Evolutionary conservation across 208 protist genomes (phyloP).

Genomic region (Trypanosoma cruzi): DNA sequence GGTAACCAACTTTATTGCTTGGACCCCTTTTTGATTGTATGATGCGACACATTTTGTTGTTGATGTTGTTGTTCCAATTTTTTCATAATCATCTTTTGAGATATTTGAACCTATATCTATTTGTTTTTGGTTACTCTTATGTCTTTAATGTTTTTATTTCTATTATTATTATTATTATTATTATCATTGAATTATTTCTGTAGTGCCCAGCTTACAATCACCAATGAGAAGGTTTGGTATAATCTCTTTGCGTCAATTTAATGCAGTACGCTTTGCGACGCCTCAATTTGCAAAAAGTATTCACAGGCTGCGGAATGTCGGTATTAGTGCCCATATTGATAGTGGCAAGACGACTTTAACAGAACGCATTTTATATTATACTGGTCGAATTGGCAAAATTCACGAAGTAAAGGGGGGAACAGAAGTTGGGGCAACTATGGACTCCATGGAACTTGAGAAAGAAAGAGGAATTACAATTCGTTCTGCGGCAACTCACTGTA

Average conservation of each 20-base stretch:
- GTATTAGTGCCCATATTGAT: conserved; percentile 99
- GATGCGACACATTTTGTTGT: neutral
- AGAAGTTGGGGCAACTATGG: conserved; percentile 99
- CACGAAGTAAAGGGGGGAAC: conserved; percentile 98
- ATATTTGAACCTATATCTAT: conserved; percentile 7
- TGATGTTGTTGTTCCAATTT: neutral
- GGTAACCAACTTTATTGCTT: neutral
- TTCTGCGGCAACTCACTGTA: conserved; percentile 97
- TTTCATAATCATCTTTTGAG: neutral
- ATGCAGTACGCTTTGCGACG: conserved; percentile 50
- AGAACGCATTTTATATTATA: conserved; percentile 99
- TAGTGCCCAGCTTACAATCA: conserved; percentile 11
- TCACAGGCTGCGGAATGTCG: conserved; percentile 94
- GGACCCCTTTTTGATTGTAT: neutral
- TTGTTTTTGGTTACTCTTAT: conserved; percentile 7
- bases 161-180: conserved; percentile 11
- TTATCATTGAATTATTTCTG: conserved; percentile 16
- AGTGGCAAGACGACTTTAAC: conserved; percentile 99
- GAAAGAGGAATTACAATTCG: conserved; percentile 99
- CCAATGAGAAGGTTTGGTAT: conserved; percentile 12
- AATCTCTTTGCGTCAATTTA: conserved; percentile 32
- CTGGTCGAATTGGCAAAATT: conserved; percentile 96
- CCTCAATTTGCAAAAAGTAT: conserved; percentile 70
- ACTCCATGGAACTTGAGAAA: conserved; percentile 98
- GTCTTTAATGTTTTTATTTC: conserved; percentile 13